Evolutionary conservation across 139 green algal genomes (phyloP).

Genomic region (Tetratostichococcus sp.): DNA sequence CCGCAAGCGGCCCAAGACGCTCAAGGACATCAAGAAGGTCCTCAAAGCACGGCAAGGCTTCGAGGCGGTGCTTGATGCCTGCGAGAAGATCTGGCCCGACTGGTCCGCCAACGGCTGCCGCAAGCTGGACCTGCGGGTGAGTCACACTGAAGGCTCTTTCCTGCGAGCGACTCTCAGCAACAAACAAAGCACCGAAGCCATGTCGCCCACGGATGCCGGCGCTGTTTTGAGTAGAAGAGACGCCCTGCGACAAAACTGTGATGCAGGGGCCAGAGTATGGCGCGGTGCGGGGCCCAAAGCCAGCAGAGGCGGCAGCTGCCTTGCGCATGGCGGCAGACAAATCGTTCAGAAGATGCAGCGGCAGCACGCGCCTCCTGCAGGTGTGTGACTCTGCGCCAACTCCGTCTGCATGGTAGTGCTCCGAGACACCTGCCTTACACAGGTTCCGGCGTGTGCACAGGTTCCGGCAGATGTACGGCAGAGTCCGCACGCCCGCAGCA

Average conservation of each 20-base stretch:
- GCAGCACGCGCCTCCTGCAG: neutral
- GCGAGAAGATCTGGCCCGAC: neutral
- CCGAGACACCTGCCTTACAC: no score
- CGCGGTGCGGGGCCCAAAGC: neutral
- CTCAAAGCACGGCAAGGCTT: neutral
- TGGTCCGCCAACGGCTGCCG: neutral
- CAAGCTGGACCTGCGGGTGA: neutral
- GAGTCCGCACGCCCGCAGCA: no score
- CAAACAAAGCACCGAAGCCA: no score
- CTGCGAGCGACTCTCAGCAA: no score
- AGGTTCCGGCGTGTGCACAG: no score
- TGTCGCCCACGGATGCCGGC: no score
- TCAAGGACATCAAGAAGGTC: neutral
- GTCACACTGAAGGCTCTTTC: neutral
- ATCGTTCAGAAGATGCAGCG: neutral
- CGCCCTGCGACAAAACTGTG: no score
- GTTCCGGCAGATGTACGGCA: no score
- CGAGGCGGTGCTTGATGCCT: neutral
- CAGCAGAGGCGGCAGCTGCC: neutral
- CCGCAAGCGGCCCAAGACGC: neutral
- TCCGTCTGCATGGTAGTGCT: no score
- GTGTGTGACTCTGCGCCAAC: no score
- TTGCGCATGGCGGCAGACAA: neutral
- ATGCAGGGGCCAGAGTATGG: neutral
- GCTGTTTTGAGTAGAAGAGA: no score